Conservation (phyloP, 225 moss, liverwort and hornwort species). For the Climacium dendroides region DNA sequence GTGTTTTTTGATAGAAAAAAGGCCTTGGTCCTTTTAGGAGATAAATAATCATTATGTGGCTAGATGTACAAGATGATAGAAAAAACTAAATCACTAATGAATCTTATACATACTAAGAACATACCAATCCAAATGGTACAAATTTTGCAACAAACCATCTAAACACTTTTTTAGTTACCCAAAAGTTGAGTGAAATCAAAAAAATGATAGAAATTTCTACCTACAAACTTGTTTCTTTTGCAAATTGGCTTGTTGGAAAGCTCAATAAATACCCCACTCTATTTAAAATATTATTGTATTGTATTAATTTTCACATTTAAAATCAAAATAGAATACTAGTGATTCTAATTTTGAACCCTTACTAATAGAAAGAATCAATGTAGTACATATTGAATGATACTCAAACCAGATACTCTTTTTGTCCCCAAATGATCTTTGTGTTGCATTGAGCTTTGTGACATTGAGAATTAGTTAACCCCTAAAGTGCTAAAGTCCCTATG, state of each 20-base stretch:
- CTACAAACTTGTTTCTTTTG: neutral
- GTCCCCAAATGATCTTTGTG: no score
- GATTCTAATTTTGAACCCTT: neutral
- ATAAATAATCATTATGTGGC: no score
- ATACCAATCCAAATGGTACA: neutral
- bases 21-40: no score
- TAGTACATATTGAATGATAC: neutral
- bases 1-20: no score
- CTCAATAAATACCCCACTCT: accelerated
- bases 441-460: no score
- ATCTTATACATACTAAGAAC: neutral
- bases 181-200: neutral
- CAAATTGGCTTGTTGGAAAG: neutral
- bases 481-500: no score
- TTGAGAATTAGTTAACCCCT: no score
- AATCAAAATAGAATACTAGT: neutral
- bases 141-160: no score
- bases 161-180: neutral
- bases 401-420: neutral
- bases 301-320: neutral
- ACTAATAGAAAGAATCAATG: neutral
- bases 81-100: neutral
- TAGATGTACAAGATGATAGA: neutral
- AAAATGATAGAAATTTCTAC: neutral
- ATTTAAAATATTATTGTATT: neutral